Percentiles rank a stretch among this genome's conserved stretches.
Evolutionary conservation across 257 asterid genomes (phyloP).

Genomic region (Ballota nigra): DNA sequence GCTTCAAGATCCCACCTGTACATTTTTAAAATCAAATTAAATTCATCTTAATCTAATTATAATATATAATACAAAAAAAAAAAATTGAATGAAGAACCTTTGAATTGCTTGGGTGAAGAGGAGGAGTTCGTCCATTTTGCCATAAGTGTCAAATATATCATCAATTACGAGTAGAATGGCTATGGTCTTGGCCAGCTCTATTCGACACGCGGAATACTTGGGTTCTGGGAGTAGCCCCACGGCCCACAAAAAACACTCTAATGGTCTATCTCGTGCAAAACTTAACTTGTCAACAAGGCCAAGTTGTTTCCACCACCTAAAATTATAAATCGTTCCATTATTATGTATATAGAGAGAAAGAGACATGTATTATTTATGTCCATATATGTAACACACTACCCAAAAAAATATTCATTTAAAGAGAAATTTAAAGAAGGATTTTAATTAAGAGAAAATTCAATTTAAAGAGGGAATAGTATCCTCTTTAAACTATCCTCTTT

Average conservation of each 20-base stretch:
- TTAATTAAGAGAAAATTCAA: too few relatives aligned
- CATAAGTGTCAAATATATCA: conserved; percentile 63
- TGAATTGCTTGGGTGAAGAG: conserved; percentile 61
- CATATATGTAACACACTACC: too few relatives aligned
- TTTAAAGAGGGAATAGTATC: too few relatives aligned
- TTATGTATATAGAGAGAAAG: too few relatives aligned
- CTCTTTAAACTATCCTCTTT: too few relatives aligned
- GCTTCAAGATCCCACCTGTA: conserved; percentile 79
- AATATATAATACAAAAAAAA: too few relatives aligned
- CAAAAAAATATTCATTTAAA: too few relatives aligned
- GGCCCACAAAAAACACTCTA: conserved; percentile 70
- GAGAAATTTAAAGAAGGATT: too few relatives aligned
- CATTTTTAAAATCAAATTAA: too few relatives aligned
- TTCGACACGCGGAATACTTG: conserved; percentile 50
- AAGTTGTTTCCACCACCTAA: conserved; percentile 72
- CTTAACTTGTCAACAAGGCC: conserved; percentile 58
- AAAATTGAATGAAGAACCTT: conserved; percentile 31
- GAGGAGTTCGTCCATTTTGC: conserved; percentile 51
- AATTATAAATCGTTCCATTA: too few relatives aligned
- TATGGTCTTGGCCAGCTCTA: conserved; percentile 61
- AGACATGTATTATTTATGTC: too few relatives aligned
- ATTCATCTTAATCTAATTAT: too few relatives aligned
- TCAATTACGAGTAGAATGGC: conserved; percentile 57
- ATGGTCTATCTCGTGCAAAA: conserved; percentile 60
- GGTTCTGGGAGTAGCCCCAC: conserved; percentile 70